Conservation (phyloP, 352 stramenopile genomes). For the Phytopythium oedochilum region DNA sequence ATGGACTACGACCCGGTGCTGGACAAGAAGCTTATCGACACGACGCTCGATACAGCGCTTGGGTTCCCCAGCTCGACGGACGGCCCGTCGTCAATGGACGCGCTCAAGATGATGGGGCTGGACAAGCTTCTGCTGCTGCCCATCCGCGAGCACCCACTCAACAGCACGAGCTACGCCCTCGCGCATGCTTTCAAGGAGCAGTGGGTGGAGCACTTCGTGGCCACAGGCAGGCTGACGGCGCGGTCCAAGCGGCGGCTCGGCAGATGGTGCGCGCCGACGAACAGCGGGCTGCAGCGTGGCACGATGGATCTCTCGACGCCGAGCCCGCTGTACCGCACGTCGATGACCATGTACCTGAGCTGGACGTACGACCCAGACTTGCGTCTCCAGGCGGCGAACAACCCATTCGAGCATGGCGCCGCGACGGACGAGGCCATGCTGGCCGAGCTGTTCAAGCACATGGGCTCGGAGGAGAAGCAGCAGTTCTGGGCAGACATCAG, state of each 20-base stretch:
- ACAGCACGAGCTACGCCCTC: slow-evolving; percentile 13
- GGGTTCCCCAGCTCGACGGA: too few species aligned
- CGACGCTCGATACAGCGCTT: slow-evolving; percentile 7
- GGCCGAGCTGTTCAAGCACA: background rate
- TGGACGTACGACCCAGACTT: slow-evolving; percentile 17
- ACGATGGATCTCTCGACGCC: slow-evolving; percentile 5
- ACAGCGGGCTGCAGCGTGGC: slow-evolving; percentile 15
- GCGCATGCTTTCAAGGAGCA: slow-evolving; percentile 4
- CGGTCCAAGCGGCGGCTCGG: slow-evolving; percentile 1
- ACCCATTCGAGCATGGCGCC: slow-evolving; percentile 7
- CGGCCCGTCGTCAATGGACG: background rate
- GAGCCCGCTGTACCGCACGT: slow-evolving; percentile 11
- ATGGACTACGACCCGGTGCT: slow-evolving; percentile 9
- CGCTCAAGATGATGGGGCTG: slow-evolving; percentile 3
- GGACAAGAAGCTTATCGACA: slow-evolving; percentile 1
- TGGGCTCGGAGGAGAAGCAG: background rate
- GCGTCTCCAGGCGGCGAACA: slow-evolving; percentile 7
- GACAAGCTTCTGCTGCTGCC: slow-evolving; percentile 18
- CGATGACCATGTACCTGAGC: slow-evolving; percentile 13
- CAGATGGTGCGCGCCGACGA: background rate
- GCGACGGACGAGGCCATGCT: background rate
- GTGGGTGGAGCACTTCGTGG: slow-evolving; percentile 19
- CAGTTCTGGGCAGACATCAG: background rate
- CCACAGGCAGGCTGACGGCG: slow-evolving; percentile 4
- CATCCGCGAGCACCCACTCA: slow-evolving; percentile 8